These are phyloP conservation scores for Brassica rapa DNA, from an alignment of 345 rosid species.

Conservation along the genomic window DNA sequence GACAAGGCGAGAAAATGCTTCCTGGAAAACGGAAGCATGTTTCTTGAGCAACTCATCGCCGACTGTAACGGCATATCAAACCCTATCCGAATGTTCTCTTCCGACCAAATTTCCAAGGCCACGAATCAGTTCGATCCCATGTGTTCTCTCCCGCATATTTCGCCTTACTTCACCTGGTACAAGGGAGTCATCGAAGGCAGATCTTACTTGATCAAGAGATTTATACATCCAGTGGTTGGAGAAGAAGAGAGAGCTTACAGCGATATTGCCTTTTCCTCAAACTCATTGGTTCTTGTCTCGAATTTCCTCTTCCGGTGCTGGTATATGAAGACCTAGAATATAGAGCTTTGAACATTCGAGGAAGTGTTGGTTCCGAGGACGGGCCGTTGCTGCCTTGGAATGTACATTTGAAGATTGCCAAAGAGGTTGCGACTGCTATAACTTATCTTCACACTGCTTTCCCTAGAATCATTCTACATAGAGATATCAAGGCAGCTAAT, in stretches of 20 bases:
- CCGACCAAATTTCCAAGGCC: too few relatives aligned
- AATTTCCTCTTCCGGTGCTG: background rate
- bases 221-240: background rate
- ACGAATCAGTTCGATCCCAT: too few relatives aligned
- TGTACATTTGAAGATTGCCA: background rate
- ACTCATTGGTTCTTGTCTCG: background rate
- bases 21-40: too few relatives aligned
- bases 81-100: too few relatives aligned
- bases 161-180: background rate
- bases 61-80: too few relatives aligned
- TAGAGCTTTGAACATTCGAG: background rate
- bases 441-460: background rate
- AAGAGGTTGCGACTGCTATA: background rate
- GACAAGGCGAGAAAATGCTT: too few relatives aligned
- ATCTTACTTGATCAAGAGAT: background rate
- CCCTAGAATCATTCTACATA: background rate
- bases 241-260: background rate
- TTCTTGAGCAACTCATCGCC: too few relatives aligned
- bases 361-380: background rate
- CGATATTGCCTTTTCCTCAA: background rate
- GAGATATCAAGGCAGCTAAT: background rate
- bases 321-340: background rate
- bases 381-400: background rate
- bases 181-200: background rate
- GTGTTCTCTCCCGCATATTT: too few relatives aligned